phyloP scores from a whole-genome alignment of 768 basidiomycete genomes.

The Amanita exitialis region DNA sequence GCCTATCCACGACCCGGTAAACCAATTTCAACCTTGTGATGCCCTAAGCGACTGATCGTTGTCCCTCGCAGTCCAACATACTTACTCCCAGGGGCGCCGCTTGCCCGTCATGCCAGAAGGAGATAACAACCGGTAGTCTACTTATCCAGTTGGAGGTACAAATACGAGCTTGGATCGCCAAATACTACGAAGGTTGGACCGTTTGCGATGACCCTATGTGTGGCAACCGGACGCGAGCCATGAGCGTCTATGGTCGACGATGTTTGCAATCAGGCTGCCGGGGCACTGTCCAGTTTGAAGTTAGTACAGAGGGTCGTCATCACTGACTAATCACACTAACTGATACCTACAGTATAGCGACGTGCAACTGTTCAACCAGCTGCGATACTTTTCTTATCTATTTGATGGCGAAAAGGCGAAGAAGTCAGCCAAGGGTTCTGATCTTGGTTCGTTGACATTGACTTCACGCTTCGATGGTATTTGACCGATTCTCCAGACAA shows the following conservation, averaged over 20 bases:
- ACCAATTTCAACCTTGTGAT: constrained; percentile 8
- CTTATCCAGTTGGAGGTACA: constrained; percentile 82
- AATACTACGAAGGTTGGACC: constrained; percentile 87
- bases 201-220: constrained; percentile 85
- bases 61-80: constrained; percentile 46
- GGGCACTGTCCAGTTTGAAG: constrained; percentile 69
- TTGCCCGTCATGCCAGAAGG: constrained; percentile 58
- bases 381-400: constrained; percentile 71
- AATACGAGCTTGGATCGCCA: constrained; percentile 64
- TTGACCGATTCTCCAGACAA: constrained; percentile 36
- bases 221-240: constrained; percentile 77
- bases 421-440: constrained; percentile 38
- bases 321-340: neutral
- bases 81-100: constrained; percentile 53
- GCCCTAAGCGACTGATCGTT: constrained; percentile 3
- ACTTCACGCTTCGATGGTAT: neutral
- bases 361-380: constrained; percentile 77
- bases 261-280: constrained; percentile 66
- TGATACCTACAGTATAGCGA: constrained; percentile 62
- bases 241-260: constrained; percentile 83
- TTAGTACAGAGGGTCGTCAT: constrained; percentile 21
- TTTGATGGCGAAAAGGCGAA: constrained; percentile 65
- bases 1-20: constrained; percentile 50
- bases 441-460: constrained; percentile 24
- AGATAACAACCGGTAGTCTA: constrained; percentile 50